Evolutionary conservation across 2,329 filamentous ascomycete genomes (phyloP).

Genomic region (Leptographium procerum): DNA sequence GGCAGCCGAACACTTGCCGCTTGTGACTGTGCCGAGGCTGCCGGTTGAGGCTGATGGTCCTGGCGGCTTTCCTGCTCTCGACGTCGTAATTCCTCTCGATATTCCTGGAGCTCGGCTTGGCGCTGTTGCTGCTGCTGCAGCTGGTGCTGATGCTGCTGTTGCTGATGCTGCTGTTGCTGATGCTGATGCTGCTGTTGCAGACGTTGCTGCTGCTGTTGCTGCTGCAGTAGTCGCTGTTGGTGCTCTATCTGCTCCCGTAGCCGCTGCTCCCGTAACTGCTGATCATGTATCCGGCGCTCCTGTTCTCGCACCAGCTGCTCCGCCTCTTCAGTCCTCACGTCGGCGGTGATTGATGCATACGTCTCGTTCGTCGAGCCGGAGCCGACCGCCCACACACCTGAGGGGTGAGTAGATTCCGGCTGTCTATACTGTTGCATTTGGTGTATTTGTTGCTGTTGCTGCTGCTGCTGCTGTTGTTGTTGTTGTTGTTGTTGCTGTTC

Average conservation of each 20-base stretch:
- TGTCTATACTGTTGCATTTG: not conserved
- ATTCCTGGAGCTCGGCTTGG: not conserved
- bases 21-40: not conserved
- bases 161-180: not conserved
- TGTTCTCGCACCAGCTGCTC: not conserved
- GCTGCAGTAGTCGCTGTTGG: not conserved
- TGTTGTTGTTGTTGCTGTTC: not conserved
- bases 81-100: not conserved
- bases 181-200: conserved; percentile 3
- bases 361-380: not conserved
- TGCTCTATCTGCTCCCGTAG: not conserved
- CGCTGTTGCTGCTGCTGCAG: not conserved
- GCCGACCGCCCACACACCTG: not conserved
- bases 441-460: not conserved
- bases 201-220: not conserved
- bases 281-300: not conserved
- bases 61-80: not conserved
- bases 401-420: not conserved
- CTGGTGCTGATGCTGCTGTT: not conserved
- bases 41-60: not conserved
- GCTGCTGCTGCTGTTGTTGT: not conserved
- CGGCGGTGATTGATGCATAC: not conserved
- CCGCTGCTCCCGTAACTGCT: not conserved
- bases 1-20: not conserved
- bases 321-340: not conserved